phyloP scores from a whole-genome alignment of 2,329 filamentous ascomycete genomes.

The Paraphaeosphaeria minitans region DNA sequence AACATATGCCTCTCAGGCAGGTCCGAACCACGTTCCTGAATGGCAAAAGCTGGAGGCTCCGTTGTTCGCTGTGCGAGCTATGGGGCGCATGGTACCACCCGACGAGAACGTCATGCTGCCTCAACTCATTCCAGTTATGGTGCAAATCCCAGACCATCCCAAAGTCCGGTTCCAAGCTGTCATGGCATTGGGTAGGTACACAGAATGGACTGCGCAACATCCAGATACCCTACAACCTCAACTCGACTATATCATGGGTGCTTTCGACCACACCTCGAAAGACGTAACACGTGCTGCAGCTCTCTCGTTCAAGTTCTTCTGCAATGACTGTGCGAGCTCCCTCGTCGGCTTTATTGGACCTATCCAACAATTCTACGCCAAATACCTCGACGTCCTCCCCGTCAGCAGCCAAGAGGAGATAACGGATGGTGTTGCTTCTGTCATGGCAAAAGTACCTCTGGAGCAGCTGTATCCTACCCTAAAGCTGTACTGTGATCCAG shows the following conservation, averaged over 20 bases:
- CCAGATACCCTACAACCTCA: slow-evolving; percentile 91
- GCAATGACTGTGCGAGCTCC: slow-evolving; percentile 88
- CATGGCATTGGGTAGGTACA: slow-evolving; percentile 95
- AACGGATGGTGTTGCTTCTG: slow-evolving; percentile 91
- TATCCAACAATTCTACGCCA: slow-evolving; percentile 90
- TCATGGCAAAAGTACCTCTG: slow-evolving; percentile 83
- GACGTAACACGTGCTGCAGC: slow-evolving; percentile 92
- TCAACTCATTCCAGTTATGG: slow-evolving; percentile 89
- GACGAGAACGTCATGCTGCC: slow-evolving; percentile 87
- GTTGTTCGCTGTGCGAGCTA: slow-evolving; percentile 90
- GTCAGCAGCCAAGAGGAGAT: slow-evolving; percentile 91
- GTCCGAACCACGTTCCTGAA: slow-evolving; percentile 76
- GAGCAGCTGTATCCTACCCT: slow-evolving; percentile 82
- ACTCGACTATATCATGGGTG: slow-evolving; percentile 92
- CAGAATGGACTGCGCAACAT: slow-evolving; percentile 95
- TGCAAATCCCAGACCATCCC: slow-evolving; percentile 93
- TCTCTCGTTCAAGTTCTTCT: slow-evolving; percentile 95
- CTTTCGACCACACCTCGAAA: slow-evolving; percentile 84
- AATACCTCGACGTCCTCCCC: slow-evolving; percentile 84
- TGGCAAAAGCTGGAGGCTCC: slow-evolving; percentile 98
- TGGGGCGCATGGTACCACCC: slow-evolving; percentile 93
- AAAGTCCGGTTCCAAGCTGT: slow-evolving; percentile 98
- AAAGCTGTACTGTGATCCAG: slow-evolving; percentile 90
- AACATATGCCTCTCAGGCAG: slow-evolving; percentile 77
- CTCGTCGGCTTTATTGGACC: slow-evolving; percentile 83